These are phyloP conservation scores for Paramecium primaurelia DNA, from an alignment of 73 alveolate species.

Conservation along the genomic window DNA sequence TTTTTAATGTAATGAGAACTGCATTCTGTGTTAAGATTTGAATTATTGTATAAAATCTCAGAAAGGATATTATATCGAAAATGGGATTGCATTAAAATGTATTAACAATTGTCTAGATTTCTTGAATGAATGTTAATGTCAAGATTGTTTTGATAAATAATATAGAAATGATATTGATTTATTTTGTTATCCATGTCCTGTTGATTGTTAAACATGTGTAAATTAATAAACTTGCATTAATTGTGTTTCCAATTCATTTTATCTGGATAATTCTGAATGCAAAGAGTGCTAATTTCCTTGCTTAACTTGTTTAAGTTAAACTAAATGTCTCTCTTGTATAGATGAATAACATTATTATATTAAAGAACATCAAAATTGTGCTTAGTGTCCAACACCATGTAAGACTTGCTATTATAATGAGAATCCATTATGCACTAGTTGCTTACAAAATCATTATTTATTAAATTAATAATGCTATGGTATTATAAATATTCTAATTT, in stretches of 20 bases:
- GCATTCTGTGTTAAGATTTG: not conserved
- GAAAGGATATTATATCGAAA: not conserved
- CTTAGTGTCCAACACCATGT: not conserved
- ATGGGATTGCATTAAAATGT: not conserved
- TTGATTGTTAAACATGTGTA: not conserved
- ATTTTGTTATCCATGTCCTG: not conserved
- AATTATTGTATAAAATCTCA: not conserved
- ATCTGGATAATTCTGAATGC: not conserved
- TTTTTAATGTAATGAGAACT: not conserved
- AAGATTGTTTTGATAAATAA: not conserved
- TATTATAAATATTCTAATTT: not conserved
- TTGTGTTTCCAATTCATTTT: not conserved
- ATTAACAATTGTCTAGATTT: not conserved
- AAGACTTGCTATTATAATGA: not conserved
- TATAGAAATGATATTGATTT: not conserved
- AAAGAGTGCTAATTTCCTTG: not conserved
- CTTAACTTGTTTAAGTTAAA: not conserved
- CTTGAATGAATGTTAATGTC: not conserved
- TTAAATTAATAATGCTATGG: not conserved
- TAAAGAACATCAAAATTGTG: not conserved
- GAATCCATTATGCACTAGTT: not conserved
- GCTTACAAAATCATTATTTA: not conserved
- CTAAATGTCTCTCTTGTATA: not conserved
- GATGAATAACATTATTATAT: not conserved
- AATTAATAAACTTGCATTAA: not conserved